Evolutionary conservation across 768 basidiomycete genomes (phyloP).

Genomic region (Russula sp.): DNA sequence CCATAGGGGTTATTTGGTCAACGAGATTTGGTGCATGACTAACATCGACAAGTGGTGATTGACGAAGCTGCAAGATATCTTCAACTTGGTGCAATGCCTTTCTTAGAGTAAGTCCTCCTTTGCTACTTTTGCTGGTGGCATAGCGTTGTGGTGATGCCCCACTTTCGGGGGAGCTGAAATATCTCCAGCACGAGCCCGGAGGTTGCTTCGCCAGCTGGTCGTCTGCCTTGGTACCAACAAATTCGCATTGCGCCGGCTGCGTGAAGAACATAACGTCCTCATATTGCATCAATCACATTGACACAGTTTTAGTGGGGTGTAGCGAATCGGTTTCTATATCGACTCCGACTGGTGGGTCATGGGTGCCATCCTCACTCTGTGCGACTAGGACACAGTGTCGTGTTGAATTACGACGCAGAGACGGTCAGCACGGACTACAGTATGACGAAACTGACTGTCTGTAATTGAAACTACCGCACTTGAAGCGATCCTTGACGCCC

Average conservation of each 20-base stretch:
- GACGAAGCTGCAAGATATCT: slow-evolving; percentile 78
- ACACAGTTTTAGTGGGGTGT: slow-evolving; percentile 97
- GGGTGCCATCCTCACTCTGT: slow-evolving; percentile 90
- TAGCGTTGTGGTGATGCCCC: slow-evolving; percentile 4
- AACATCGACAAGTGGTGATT: slow-evolving; percentile 99
- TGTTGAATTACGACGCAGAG: slow-evolving; percentile 99
- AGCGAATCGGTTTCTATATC: slow-evolving; percentile 97
- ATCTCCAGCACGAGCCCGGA: slow-evolving; percentile 57
- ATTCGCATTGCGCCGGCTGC: slow-evolving; percentile 84
- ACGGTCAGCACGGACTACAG: slow-evolving; percentile 95
- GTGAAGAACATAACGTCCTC: slow-evolving; percentile 74
- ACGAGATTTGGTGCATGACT: slow-evolving; percentile 96
- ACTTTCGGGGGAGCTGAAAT: slow-evolving; percentile 46
- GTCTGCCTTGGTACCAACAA: slow-evolving; percentile 81
- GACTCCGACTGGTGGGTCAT: slow-evolving; percentile 99
- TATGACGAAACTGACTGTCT: slow-evolving; percentile 90
- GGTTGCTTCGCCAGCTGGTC: slow-evolving; percentile 71
- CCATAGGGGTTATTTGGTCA: slow-evolving; percentile 86
- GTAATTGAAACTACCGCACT: slow-evolving; percentile 99
- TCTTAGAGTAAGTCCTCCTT: slow-evolving; percentile 44
- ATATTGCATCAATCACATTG: slow-evolving; percentile 97
- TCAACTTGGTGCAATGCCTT: slow-evolving; percentile 70
- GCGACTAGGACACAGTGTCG: slow-evolving; percentile 91
- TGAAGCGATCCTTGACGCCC: slow-evolving; percentile 95
- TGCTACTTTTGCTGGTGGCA: background rate